phyloP scores from a whole-genome alignment of 768 basidiomycete genomes.

The Cyclocybe aegerita region DNA sequence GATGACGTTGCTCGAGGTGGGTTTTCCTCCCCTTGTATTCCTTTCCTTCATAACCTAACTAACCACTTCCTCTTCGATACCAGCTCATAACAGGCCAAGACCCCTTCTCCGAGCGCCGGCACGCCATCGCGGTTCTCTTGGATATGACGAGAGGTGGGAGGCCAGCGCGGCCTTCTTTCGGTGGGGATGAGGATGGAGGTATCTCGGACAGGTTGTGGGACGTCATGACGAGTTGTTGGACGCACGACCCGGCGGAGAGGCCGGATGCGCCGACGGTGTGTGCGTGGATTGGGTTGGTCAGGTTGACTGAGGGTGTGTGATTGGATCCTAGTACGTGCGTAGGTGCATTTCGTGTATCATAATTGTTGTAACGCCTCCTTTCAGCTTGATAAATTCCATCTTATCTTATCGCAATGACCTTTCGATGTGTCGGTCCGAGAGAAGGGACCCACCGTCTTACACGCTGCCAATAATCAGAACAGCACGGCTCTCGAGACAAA shows the following conservation, averaged over 20 bases:
- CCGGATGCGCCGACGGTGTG: neutral
- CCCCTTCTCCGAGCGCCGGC: neutral
- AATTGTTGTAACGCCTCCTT: no score
- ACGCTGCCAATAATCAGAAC: no score
- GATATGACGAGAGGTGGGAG: neutral
- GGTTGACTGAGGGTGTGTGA: no score
- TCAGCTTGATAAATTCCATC: no score
- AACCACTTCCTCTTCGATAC: neutral
- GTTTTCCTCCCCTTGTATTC: neutral
- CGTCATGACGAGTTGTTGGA: neutral
- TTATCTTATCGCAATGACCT: no score
- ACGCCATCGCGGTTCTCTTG: neutral
- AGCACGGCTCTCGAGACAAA: no score
- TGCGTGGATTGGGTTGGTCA: neutral
- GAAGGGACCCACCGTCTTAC: no score
- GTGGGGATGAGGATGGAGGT: neutral
- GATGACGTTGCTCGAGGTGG: constrained; percentile 2
- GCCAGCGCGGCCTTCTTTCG: neutral
- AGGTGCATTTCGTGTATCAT: no score
- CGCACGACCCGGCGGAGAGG: neutral
- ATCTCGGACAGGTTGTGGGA: neutral
- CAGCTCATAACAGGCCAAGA: neutral
- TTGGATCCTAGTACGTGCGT: no score
- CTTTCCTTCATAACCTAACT: neutral
- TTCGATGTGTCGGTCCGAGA: no score